These are phyloP conservation scores for Xylaria nigripes DNA, from an alignment of 495 filamentous ascomycete species.

Conservation along the genomic window DNA sequence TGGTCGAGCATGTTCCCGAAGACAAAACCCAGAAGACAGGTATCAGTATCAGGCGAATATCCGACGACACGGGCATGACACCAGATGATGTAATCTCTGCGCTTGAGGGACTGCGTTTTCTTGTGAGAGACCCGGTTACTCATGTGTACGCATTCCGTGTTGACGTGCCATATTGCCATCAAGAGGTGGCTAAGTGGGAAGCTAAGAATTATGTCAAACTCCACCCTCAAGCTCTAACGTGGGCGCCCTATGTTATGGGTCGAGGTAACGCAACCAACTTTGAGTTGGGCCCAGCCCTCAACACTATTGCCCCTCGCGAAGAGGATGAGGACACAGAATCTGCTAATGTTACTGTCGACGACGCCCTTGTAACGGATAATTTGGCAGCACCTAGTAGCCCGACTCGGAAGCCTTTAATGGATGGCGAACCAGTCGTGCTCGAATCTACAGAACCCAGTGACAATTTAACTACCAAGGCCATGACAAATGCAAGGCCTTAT, in stretches of 20 bases:
- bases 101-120: conserved; percentile 76
- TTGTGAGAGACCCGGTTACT: conserved; percentile 84
- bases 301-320: conserved; percentile 79
- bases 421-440: conserved; percentile 22
- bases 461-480: conserved; percentile 21
- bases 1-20: conserved; percentile 43
- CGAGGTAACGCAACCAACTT: conserved; percentile 74
- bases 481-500: conserved; percentile 22
- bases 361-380: conserved; percentile 27
- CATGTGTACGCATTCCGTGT: conserved; percentile 81
- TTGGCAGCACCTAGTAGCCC: conserved; percentile 17
- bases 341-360: conserved; percentile 20
- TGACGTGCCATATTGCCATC: conserved; percentile 69
- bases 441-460: conserved; percentile 40
- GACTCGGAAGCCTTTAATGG: conserved; percentile 9
- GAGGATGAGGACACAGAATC: conserved; percentile 52
- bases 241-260: conserved; percentile 98
- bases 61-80: conserved; percentile 88
- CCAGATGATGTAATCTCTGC: conserved; percentile 93
- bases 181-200: conserved; percentile 82
- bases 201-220: conserved; percentile 77
- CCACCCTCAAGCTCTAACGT: conserved; percentile 72
- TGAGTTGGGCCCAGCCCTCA: conserved; percentile 72
- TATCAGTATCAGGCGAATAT: conserved; percentile 70
- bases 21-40: conserved; percentile 49